Conservation (phyloP, 1,139 yeast genomes). For the Candida frijolesensis region DNA sequence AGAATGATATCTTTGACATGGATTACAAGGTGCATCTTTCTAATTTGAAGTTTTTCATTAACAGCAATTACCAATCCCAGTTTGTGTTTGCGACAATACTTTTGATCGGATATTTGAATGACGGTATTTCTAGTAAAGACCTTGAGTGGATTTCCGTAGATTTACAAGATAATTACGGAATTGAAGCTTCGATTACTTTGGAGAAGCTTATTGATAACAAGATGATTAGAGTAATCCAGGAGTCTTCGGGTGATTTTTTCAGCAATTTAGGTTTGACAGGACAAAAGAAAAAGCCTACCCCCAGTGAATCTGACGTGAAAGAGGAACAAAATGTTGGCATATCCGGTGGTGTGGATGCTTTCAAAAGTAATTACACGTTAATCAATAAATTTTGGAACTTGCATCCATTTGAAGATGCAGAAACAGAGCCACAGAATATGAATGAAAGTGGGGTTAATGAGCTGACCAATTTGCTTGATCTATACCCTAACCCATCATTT, state of each 20-base stretch:
- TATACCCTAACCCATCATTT: conserved; percentile 50
- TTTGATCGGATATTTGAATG: conserved; percentile 58
- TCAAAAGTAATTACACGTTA: conserved; percentile 38
- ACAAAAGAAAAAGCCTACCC: conserved; percentile 10
- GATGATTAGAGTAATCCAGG: conserved; percentile 28
- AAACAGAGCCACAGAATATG: conserved; percentile 12
- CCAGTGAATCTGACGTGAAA: conserved; percentile 7
- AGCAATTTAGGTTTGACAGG: conserved; percentile 26
- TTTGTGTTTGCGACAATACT: conserved; percentile 52
- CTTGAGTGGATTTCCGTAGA: conserved; percentile 50
- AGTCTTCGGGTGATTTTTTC: conserved; percentile 28
- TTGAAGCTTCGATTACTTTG: conserved; percentile 39
- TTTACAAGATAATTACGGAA: conserved; percentile 61
- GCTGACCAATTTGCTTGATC: conserved; percentile 20
- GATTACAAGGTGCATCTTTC: conserved; percentile 57
- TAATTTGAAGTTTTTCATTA: conserved; percentile 51
- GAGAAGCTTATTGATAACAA: conserved; percentile 29
- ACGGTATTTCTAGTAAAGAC: conserved; percentile 67
- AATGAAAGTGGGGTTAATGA: conserved; percentile 8
- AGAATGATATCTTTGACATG: conserved; percentile 68
- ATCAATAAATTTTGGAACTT: conserved; percentile 49
- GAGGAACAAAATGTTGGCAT: conserved; percentile 27
- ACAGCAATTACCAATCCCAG: conserved; percentile 32
- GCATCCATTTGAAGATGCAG: conserved; percentile 38
- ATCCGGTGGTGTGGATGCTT: conserved; percentile 36